These are phyloP conservation scores for Martensiomyces pterosporus DNA, from an alignment of 192 early-diverging fungal species.

Conservation along the genomic window DNA sequence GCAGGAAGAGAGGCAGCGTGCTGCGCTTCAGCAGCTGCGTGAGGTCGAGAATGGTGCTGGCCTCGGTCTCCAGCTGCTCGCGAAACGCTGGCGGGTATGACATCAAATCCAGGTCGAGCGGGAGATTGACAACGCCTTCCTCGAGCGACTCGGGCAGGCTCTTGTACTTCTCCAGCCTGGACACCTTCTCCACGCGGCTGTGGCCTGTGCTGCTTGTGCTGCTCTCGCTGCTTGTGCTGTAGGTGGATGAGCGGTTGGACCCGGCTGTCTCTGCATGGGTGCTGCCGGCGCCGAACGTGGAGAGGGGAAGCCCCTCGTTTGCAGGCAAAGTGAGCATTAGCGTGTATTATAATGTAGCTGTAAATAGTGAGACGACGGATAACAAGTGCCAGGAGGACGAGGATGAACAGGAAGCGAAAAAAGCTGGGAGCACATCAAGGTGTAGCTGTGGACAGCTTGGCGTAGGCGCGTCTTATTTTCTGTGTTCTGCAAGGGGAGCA, in stretches of 20 bases:
- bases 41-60: conserved; percentile 37
- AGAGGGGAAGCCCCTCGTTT: no score
- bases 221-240: conserved; percentile 7
- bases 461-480: no score
- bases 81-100: conserved; percentile 41
- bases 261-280: neutral
- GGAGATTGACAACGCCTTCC: conserved; percentile 37
- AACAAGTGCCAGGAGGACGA: no score
- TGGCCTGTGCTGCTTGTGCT: conserved; percentile 19
- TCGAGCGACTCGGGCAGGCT: conserved; percentile 41
- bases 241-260: conserved; percentile 33
- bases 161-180: conserved; percentile 47
- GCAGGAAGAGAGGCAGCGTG: conserved; percentile 41
- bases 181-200: conserved; percentile 32
- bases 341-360: neutral
- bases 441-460: no score
- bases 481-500: no score
- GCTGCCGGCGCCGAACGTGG: neutral
- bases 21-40: conserved; percentile 38
- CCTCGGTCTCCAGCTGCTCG: conserved; percentile 45
- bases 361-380: no score
- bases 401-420: no score
- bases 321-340: neutral
- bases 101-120: conserved; percentile 43
- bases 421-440: no score